These are phyloP conservation scores for Tulasnella sp. DNA, from an alignment of 768 basidiomycete species.

Conservation along the genomic window DNA sequence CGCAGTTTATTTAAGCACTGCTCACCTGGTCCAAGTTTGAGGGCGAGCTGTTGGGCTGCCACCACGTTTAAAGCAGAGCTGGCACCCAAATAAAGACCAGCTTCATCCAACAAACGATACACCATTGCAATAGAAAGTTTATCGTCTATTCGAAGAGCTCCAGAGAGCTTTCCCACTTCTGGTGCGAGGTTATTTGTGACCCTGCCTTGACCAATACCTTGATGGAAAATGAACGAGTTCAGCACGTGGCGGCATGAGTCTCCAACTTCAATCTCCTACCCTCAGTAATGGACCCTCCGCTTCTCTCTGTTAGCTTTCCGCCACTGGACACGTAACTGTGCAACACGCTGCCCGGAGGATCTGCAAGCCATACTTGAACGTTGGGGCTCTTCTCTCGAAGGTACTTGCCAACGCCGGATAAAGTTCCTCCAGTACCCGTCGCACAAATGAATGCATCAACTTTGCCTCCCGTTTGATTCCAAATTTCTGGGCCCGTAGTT, in stretches of 20 bases:
- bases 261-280: conserved; percentile 32
- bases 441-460: conserved; percentile 87
- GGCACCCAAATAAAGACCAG: conserved; percentile 90
- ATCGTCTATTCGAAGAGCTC: conserved; percentile 79
- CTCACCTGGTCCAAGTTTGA: conserved; percentile 68
- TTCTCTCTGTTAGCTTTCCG: conserved; percentile 58
- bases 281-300: conserved; percentile 85
- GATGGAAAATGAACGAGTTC: background rate
- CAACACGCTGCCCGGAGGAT: conserved; percentile 91
- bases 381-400: conserved; percentile 68
- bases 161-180: conserved; percentile 62
- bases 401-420: conserved; percentile 77
- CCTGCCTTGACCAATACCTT: conserved; percentile 95
- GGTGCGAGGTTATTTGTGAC: conserved; percentile 83
- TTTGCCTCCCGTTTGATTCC: conserved; percentile 69
- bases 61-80: conserved; percentile 91
- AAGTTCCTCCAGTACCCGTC: conserved; percentile 91
- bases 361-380: conserved; percentile 86
- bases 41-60: conserved; percentile 79
- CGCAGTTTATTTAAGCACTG: conserved; percentile 10
- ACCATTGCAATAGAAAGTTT: conserved; percentile 85
- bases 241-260: background rate
- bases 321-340: conserved; percentile 72
- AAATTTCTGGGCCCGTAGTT: conserved; percentile 93
- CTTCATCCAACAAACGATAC: conserved; percentile 80